Evolutionary conservation across 2,329 filamentous ascomycete genomes (phyloP).

Genomic region (Arachnopeziza araneosa): DNA sequence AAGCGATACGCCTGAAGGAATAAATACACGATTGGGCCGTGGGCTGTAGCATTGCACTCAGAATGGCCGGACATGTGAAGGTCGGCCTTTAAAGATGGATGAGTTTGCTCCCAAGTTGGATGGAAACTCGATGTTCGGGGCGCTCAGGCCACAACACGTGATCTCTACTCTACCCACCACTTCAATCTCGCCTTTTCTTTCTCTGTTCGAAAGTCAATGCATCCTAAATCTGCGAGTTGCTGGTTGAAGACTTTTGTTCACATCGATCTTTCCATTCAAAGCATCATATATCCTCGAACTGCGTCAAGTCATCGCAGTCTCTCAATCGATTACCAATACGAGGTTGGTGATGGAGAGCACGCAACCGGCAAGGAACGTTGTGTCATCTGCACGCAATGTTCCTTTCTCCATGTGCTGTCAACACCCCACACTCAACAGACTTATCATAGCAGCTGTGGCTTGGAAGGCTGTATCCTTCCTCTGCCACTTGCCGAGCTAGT

Average conservation of each 20-base stretch:
- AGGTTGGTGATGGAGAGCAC: conserved; percentile 1
- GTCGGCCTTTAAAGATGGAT: too few species aligned
- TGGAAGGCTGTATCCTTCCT: not conserved
- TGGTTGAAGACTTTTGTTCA: not conserved
- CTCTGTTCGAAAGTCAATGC: not conserved
- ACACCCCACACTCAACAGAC: not conserved
- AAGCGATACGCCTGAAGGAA: too few species aligned
- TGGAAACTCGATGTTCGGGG: not conserved
- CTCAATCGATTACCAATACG: not conserved
- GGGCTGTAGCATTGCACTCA: too few species aligned
- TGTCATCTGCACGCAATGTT: conserved; percentile 4
- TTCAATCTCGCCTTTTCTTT: not conserved
- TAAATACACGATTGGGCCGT: too few species aligned
- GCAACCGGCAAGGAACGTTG: conserved; percentile 7
- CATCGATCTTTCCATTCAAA: not conserved
- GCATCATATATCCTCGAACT: not conserved
- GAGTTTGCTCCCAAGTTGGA: not conserved
- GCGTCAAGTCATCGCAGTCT: not conserved
- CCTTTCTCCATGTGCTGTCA: not conserved
- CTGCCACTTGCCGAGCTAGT: not conserved
- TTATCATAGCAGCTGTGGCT: not conserved
- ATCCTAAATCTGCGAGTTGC: not conserved
- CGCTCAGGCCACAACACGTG: not conserved
- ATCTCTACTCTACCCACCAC: not conserved
- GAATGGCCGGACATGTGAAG: too few species aligned